phyloP scores from a whole-genome alignment of 2,329 filamentous ascomycete genomes.

The Ophiostoma novo-ulmi region DNA sequence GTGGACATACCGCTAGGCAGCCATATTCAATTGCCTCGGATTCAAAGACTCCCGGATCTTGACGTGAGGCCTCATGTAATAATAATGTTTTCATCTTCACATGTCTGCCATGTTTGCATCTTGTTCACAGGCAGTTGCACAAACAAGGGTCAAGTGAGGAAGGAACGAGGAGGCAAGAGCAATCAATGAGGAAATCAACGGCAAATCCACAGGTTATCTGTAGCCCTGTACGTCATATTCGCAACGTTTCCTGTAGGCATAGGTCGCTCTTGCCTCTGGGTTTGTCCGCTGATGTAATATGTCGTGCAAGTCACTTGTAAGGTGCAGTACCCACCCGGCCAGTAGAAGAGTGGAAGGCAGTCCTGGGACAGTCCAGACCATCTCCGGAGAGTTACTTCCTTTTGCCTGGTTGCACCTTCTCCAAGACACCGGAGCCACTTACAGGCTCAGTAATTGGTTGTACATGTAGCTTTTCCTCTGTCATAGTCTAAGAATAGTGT shows the following conservation, averaged over 20 bases:
- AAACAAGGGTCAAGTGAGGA: not conserved
- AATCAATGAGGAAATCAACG: not conserved
- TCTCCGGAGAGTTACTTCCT: constrained; percentile 13
- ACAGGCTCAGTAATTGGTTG: not conserved
- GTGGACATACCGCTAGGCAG: not conserved
- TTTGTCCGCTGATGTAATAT: not conserved
- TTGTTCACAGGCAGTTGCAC: not conserved
- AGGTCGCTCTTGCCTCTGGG: not conserved
- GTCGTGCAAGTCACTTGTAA: not conserved
- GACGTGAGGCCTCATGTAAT: not conserved
- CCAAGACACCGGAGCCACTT: not conserved
- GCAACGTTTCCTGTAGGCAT: not conserved
- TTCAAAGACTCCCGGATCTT: not conserved
- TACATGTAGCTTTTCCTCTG: not conserved
- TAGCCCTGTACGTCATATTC: not conserved
- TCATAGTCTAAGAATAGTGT: not conserved
- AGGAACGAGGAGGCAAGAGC: not conserved
- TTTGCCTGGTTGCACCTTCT: not conserved
- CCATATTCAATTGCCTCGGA: not conserved
- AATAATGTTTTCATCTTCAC: not conserved
- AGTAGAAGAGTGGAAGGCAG: not conserved
- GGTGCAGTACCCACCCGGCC: not conserved
- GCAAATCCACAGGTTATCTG: not conserved
- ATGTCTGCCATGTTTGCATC: not conserved
- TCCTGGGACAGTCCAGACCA: not conserved